Evolutionary conservation across 2,329 filamentous ascomycete species (phyloP).

Genomic region (Clonostachys solani): DNA sequence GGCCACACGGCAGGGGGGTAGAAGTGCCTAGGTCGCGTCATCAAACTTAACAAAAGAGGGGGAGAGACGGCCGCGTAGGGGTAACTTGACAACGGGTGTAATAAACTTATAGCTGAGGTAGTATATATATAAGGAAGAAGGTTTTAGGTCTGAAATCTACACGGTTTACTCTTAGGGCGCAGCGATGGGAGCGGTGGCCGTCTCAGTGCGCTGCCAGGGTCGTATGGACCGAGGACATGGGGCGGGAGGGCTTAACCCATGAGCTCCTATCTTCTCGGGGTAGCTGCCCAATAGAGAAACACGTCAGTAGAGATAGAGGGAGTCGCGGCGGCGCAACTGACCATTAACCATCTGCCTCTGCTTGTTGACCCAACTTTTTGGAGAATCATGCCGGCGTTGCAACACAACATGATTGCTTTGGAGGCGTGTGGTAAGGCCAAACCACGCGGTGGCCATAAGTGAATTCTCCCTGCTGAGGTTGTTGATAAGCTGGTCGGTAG

Average conservation of each 20-base stretch:
- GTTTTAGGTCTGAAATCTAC: no score
- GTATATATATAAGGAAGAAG: no score
- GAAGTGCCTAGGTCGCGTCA: no score
- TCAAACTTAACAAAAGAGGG: no score
- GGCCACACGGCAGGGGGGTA: no score
- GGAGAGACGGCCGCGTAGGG: no score
- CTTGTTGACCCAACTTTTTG: constrained; percentile 80
- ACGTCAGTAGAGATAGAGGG: constrained; percentile 36
- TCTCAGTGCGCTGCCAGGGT: no score
- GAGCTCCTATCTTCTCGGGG: constrained; percentile 39
- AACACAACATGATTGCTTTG: constrained; percentile 81
- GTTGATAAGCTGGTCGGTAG: constrained; percentile 52
- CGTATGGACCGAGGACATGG: neutral
- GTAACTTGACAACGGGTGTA: no score
- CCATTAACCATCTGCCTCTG: constrained; percentile 69
- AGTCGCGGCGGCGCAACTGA: constrained; percentile 39
- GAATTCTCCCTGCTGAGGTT: constrained; percentile 74
- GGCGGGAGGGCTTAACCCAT: constrained; percentile 16
- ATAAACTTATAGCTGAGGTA: no score
- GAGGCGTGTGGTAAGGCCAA: constrained; percentile 72
- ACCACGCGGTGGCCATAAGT: constrained; percentile 81
- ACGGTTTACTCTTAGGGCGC: no score
- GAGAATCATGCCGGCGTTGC: constrained; percentile 68
- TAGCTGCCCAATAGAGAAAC: constrained; percentile 29
- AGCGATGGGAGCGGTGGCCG: no score